Evolutionary conservation across 768 basidiomycete species (phyloP).

Genomic region (Epithele typhae): DNA sequence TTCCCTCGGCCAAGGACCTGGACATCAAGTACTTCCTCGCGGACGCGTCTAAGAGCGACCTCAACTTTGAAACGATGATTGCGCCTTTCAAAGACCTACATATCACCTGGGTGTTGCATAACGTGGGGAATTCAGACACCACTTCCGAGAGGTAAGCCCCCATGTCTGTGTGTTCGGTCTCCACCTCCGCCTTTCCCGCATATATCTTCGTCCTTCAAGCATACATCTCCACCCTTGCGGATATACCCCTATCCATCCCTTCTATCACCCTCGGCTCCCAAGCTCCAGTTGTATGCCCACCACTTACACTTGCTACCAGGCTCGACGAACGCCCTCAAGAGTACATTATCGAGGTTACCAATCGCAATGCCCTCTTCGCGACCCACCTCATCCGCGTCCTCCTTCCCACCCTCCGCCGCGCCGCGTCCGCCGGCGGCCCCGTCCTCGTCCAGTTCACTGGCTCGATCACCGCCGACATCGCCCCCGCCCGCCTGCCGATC

Average conservation of each 20-base stretch:
- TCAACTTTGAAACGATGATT: slow-evolving; percentile 18
- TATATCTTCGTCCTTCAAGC: not conserved
- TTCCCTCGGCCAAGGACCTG: not conserved
- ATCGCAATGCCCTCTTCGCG: slow-evolving; percentile 21
- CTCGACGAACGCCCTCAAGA: slow-evolving; percentile 17
- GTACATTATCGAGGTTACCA: slow-evolving; percentile 15
- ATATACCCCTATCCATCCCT: too few species aligned
- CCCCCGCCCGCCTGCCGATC: slow-evolving; percentile 19
- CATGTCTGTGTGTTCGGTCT: not conserved
- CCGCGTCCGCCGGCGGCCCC: slow-evolving; percentile 15
- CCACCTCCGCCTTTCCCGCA: not conserved
- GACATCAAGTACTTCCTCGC: slow-evolving; percentile 25
- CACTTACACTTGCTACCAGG: slow-evolving; percentile 4
- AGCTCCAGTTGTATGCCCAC: not conserved
- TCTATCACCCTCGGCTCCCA: too few species aligned
- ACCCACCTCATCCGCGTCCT: slow-evolving; percentile 24
- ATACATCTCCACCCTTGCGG: too few species aligned
- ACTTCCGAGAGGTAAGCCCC: slow-evolving; percentile 10
- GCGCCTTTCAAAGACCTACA: slow-evolving; percentile 21
- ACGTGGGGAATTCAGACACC: slow-evolving; percentile 18
- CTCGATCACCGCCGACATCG: slow-evolving; percentile 16
- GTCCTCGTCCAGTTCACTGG: slow-evolving; percentile 23
- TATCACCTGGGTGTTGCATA: slow-evolving; percentile 25
- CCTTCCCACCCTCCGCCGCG: slow-evolving; percentile 24
- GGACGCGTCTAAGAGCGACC: slow-evolving; percentile 13